Percentiles rank a stretch among this genome's conserved stretches.
Evolutionary conservation across 2,329 filamentous ascomycete species (phyloP).

Genomic region (Coccinonectria pachysandricola): DNA sequence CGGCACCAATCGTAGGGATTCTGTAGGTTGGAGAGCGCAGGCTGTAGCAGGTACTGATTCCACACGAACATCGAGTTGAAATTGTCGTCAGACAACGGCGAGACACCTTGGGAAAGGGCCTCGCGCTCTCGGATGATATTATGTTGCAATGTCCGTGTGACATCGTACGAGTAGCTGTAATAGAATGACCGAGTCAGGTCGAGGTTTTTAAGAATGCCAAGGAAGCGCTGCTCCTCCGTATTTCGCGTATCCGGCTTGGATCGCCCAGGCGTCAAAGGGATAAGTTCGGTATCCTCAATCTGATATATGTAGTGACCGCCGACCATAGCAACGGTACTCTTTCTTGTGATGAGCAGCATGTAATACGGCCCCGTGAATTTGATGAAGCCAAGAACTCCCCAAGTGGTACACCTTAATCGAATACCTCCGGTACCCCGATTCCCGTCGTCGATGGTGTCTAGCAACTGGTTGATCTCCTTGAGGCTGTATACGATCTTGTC

Average conservation of each 20-base stretch:
- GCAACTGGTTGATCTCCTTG: conserved; percentile 83
- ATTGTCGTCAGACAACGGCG: conserved; percentile 49
- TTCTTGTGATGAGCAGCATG: conserved; percentile 93
- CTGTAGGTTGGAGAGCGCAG: conserved; percentile 58
- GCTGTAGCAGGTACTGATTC: conserved; percentile 82
- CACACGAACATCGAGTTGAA: conserved; percentile 97
- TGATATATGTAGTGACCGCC: conserved; percentile 95
- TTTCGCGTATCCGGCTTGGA: conserved; percentile 70
- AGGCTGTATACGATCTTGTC: conserved; percentile 93
- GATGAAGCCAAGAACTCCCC: conserved; percentile 92
- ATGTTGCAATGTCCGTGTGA: conserved; percentile 82
- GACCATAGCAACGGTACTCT: conserved; percentile 90
- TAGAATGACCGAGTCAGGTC: conserved; percentile 91
- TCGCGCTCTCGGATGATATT: conserved; percentile 78
- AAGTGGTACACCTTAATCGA: conserved; percentile 79
- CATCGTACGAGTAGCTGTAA: conserved; percentile 96
- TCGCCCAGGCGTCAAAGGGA: conserved; percentile 71
- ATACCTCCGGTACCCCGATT: conserved; percentile 86
- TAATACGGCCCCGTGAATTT: conserved; percentile 93
- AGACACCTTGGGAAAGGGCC: conserved; percentile 54
- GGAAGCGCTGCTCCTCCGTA: conserved; percentile 79
- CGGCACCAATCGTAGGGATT: conserved; percentile 93
- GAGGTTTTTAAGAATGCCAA: conserved; percentile 80
- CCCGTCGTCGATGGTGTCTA: conserved; percentile 90
- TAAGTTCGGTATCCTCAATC: conserved; percentile 83